These are phyloP conservation scores for Chlorella sp. DNA, from an alignment of 139 green algal genomes.

Conservation along the genomic window DNA sequence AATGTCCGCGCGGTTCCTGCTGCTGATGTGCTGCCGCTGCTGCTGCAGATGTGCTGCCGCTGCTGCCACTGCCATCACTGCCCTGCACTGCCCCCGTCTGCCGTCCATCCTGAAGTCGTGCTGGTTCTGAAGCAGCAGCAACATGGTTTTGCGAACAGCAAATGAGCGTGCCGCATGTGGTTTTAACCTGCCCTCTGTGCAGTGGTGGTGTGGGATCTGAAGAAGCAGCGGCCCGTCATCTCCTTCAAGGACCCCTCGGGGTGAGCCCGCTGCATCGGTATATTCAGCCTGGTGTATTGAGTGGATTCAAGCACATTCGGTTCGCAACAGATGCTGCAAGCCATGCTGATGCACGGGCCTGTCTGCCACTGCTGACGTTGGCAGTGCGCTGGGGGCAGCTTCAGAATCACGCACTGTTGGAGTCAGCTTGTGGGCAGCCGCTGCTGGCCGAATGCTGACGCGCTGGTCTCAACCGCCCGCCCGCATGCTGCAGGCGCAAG, in stretches of 20 bases:
- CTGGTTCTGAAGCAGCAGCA: too few relatives aligned
- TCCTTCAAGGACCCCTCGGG: slow-evolving; percentile 77
- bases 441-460: neutral
- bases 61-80: neutral
- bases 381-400: too few relatives aligned
- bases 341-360: too few relatives aligned
- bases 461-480: neutral
- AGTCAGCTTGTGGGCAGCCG: neutral
- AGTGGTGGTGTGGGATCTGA: slow-evolving; percentile 95
- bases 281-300: neutral
- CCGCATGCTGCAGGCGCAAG: slow-evolving; percentile 31
- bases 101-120: too few relatives aligned
- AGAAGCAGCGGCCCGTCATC: slow-evolving; percentile 91
- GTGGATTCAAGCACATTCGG: too few relatives aligned
- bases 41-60: neutral
- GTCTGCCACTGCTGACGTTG: too few relatives aligned
- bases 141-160: too few relatives aligned
- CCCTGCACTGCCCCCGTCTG: too few relatives aligned
- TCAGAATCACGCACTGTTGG: neutral
- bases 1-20: neutral
- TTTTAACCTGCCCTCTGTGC: neutral
- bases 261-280: neutral
- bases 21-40: neutral
- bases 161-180: too few relatives aligned
- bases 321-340: too few relatives aligned